These are phyloP conservation scores for Sutorius australiensis DNA, from an alignment of 768 basidiomycete genomes.

Conservation along the genomic window DNA sequence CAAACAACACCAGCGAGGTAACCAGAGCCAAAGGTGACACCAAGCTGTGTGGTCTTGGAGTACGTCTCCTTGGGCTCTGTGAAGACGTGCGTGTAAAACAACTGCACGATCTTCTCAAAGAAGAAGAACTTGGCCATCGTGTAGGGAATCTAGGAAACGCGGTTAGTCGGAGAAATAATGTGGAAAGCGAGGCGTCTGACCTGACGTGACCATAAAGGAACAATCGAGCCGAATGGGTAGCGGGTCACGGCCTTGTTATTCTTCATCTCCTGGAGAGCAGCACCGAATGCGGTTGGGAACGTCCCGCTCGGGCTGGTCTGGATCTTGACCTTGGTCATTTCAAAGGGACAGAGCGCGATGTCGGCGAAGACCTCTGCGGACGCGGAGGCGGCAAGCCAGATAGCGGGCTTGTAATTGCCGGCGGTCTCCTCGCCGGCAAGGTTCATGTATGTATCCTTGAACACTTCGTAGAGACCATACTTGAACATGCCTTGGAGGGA, in stretches of 20 bases:
- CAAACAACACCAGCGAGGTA: constrained; percentile 95
- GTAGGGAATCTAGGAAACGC: constrained; percentile 72
- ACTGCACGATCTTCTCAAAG: constrained; percentile 83
- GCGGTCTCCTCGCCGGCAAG: constrained; percentile 78
- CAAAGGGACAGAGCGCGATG: constrained; percentile 90
- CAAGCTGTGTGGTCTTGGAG: constrained; percentile 79
- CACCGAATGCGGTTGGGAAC: constrained; percentile 71
- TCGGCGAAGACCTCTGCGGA: constrained; percentile 95
- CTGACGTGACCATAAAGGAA: constrained; percentile 86
- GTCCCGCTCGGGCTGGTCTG: constrained; percentile 72
- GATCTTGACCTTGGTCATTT: constrained; percentile 91
- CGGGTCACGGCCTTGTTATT: constrained; percentile 64
- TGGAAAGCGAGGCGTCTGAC: constrained; percentile 34
- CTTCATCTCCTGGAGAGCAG: constrained; percentile 69
- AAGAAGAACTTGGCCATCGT: constrained; percentile 99
- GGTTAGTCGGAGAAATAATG: background rate
- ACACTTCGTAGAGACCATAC: constrained; percentile 95
- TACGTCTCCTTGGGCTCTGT: constrained; percentile 73
- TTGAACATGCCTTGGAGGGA: constrained; percentile 97
- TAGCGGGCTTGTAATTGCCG: constrained; percentile 77
- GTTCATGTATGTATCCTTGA: constrained; percentile 93
- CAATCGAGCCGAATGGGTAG: constrained; percentile 80
- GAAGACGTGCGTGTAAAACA: constrained; percentile 89
- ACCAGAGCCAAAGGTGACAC: constrained; percentile 85
- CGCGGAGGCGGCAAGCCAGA: constrained; percentile 92